Conservation (phyloP, 345 rosid genomes). For the Brassica rapa region DNA sequence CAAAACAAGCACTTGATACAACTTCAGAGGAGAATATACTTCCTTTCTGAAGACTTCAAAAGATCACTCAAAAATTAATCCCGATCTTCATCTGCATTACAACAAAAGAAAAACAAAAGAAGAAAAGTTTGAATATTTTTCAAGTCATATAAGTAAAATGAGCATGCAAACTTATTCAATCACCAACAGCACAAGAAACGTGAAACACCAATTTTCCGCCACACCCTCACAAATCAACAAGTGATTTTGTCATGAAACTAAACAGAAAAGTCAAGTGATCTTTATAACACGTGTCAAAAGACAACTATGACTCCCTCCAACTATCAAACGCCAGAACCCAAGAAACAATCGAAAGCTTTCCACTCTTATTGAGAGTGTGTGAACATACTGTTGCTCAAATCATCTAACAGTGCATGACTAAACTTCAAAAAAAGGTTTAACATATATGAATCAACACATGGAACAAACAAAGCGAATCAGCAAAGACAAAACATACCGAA, state of each 20-base stretch:
- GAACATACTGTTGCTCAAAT: neutral
- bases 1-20: slow-evolving; percentile 25
- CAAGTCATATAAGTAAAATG: neutral
- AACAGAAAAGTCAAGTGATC: neutral
- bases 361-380: neutral
- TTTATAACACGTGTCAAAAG: neutral
- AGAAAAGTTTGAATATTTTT: neutral
- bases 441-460: too few species aligned
- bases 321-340: neutral
- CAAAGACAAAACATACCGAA: slow-evolving; percentile 48
- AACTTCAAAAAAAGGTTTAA: neutral
- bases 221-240: neutral
- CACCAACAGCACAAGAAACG: neutral
- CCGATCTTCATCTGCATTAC: slow-evolving; percentile 44
- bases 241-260: neutral
- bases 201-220: neutral
- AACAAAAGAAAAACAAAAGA: neutral
- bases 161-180: neutral
- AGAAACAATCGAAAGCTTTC: neutral
- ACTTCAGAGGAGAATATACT: slow-evolving; percentile 1
- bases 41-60: slow-evolving; percentile 10
- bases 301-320: neutral
- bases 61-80: slow-evolving; percentile 18
- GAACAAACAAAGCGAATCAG: too few species aligned
- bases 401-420: neutral